These are phyloP conservation scores for Podospora appendiculata DNA, from an alignment of 495 filamentous ascomycete genomes.

Conservation along the genomic window DNA sequence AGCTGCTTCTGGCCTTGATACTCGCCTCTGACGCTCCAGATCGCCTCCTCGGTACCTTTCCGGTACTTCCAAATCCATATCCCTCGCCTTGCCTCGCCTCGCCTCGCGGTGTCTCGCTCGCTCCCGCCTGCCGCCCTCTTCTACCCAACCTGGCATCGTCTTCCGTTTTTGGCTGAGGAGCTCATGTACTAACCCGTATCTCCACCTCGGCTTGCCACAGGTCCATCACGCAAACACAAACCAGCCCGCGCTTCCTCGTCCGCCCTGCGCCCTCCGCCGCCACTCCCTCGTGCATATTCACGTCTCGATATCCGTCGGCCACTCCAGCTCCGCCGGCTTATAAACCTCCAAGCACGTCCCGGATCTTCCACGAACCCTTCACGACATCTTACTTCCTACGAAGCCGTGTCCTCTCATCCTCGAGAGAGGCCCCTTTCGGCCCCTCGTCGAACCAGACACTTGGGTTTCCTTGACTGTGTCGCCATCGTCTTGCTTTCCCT, in stretches of 20 bases:
- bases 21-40: too few species aligned
- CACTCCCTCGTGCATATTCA: background rate
- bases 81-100: background rate
- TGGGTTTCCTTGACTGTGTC: background rate
- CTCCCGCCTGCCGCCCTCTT: background rate
- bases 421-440: constrained; percentile 11
- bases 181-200: background rate
- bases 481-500: background rate
- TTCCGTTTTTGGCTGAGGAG: background rate
- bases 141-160: background rate
- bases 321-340: background rate
- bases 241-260: background rate
- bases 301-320: background rate
- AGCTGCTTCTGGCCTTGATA: too few species aligned
- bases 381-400: background rate
- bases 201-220: background rate
- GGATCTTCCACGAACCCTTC: background rate
- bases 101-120: background rate
- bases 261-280: background rate
- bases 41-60: constrained; percentile 4
- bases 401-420: constrained; percentile 4
- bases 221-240: too few species aligned
- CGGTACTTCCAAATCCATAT: constrained; percentile 1
- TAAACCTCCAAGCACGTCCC: constrained; percentile 3
- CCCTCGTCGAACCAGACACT: background rate